A percentile compares a stretch with the other conserved stretches of the same genome.
phyloP scores from a whole-genome alignment of 345 rosid genomes.

The Camelina neglecta region DNA sequence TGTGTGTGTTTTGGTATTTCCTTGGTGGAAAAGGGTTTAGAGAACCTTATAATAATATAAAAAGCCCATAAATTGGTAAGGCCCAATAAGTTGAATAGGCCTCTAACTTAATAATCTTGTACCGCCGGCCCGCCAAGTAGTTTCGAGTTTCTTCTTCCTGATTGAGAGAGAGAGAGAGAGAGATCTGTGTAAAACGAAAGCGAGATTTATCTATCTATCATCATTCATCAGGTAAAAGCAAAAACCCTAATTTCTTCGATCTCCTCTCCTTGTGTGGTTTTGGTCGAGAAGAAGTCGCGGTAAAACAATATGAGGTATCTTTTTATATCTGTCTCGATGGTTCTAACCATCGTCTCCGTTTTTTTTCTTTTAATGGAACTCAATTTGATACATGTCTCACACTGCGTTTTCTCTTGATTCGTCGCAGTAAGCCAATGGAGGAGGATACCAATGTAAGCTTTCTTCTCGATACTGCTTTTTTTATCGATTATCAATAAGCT shows the following conservation, averaged over 20 bases:
- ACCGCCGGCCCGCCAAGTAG: neutral
- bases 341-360: slow-evolving; percentile 1
- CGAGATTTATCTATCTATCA: slow-evolving; percentile 11
- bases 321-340: slow-evolving; percentile 19
- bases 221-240: slow-evolving; percentile 14
- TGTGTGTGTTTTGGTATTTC: no score
- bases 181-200: slow-evolving; percentile 20
- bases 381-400: no score
- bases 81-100: slow-evolving; percentile 7
- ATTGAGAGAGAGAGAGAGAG: neutral
- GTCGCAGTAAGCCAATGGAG: slow-evolving; percentile 65
- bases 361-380: no score
- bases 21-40: no score
- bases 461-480: neutral
- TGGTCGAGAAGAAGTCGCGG: neutral
- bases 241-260: slow-evolving; percentile 35
- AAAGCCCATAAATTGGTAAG: neutral
- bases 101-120: neutral
- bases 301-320: slow-evolving; percentile 35
- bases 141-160: neutral
- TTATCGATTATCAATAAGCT: slow-evolving; percentile 8
- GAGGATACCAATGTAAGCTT: slow-evolving; percentile 58
- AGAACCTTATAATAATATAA: neutral
- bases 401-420: no score
- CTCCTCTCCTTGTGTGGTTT: neutral